phyloP scores from a whole-genome alignment of 2,329 filamentous ascomycete genomes.

The Diaporthe helianthi region DNA sequence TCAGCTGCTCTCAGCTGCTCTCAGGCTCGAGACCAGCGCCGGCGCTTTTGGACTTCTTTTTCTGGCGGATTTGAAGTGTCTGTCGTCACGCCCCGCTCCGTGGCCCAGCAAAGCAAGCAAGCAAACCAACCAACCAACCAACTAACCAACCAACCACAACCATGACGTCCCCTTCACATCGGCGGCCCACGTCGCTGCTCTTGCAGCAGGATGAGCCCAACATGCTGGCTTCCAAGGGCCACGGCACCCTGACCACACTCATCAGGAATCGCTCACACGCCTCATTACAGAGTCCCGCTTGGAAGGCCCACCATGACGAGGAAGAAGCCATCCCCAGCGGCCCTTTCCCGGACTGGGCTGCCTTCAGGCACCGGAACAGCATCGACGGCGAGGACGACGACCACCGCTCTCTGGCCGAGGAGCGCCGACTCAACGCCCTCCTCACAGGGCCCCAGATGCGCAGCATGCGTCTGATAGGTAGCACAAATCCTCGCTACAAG shows the following conservation, averaged over 20 bases:
- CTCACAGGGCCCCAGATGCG: slow-evolving; percentile 76
- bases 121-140: slow-evolving; percentile 55
- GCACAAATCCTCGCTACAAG: slow-evolving; percentile 82
- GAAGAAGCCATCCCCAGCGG: slow-evolving; percentile 22
- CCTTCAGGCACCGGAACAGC: slow-evolving; percentile 34
- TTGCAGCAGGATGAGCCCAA: slow-evolving; percentile 54
- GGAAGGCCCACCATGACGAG: slow-evolving; percentile 31
- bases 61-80: background rate
- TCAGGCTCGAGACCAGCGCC: background rate
- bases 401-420: slow-evolving; percentile 55
- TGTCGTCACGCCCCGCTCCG: background rate
- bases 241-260: slow-evolving; percentile 45
- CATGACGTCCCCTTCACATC: slow-evolving; percentile 40
- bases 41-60: background rate
- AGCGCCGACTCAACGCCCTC: slow-evolving; percentile 65
- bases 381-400: slow-evolving; percentile 48
- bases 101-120: slow-evolving; percentile 67
- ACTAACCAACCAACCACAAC: no score
- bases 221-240: slow-evolving; percentile 56
- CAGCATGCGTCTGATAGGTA: slow-evolving; percentile 86
- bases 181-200: slow-evolving; percentile 41
- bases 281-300: slow-evolving; percentile 33
- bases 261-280: slow-evolving; percentile 56
- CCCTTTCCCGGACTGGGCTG: slow-evolving; percentile 34
- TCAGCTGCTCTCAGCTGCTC: background rate